A percentile compares a stretch with the other conserved stretches of the same genome.
phyloP scores from a whole-genome alignment of 176 grass and related monocot species.

The Aegilops longissima region DNA sequence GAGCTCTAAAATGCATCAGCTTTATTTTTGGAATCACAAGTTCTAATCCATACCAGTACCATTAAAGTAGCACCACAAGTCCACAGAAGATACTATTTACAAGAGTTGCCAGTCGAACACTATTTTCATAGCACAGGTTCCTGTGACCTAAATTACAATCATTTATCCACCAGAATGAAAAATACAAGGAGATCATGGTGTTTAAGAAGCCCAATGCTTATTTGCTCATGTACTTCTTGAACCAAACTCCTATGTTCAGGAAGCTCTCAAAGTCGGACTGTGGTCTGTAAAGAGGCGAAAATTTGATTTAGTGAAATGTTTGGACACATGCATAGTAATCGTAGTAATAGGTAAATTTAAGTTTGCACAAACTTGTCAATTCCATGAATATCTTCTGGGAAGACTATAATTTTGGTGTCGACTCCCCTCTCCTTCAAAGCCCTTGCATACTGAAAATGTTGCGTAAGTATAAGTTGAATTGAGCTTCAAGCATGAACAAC shows the following conservation, averaged over 20 bases:
- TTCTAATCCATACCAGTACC: not conserved
- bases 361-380: slow-evolving; percentile 71
- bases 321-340: not conserved
- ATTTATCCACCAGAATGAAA: slow-evolving; percentile 9
- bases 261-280: slow-evolving; percentile 93
- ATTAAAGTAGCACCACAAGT: not conserved
- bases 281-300: slow-evolving; percentile 51
- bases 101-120: not conserved
- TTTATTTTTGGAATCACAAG: not conserved
- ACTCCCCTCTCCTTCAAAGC: slow-evolving; percentile 83
- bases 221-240: slow-evolving; percentile 79
- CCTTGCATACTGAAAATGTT: slow-evolving; percentile 65
- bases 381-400: slow-evolving; percentile 87
- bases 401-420: slow-evolving; percentile 74
- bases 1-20: not conserved
- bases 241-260: slow-evolving; percentile 97
- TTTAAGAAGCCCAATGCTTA: slow-evolving; percentile 32
- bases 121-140: not conserved
- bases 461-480: not conserved
- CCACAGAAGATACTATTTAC: not conserved
- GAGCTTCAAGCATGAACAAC: not conserved
- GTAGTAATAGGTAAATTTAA: not conserved
- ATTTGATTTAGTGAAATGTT: slow-evolving; percentile 20
- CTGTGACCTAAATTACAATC: slow-evolving; percentile 31
- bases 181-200: not conserved